Evolutionary conservation across 2,329 filamentous ascomycete species (phyloP).

Genomic region (Scytalidium lignicola): DNA sequence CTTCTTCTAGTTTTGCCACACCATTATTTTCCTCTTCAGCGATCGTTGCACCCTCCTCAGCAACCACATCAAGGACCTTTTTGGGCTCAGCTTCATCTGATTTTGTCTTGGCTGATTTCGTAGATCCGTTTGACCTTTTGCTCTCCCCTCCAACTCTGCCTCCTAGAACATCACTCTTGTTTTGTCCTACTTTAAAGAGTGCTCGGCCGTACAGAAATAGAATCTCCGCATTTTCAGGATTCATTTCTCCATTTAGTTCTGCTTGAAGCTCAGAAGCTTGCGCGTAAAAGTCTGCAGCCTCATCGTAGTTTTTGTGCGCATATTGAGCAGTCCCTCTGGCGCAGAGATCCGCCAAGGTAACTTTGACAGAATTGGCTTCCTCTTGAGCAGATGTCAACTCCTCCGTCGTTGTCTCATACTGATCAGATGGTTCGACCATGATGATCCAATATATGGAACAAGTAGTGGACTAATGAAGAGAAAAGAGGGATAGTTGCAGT

Average conservation of each 20-base stretch:
- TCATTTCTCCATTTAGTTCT: conserved; percentile 87
- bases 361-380: conserved; percentile 36
- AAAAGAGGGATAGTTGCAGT: no score
- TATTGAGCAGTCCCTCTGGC: conserved; percentile 81
- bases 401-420: conserved; percentile 7
- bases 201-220: conserved; percentile 92
- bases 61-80: conserved; percentile 27
- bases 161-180: conserved; percentile 90
- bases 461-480: no score
- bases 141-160: conserved; percentile 63
- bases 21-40: conserved; percentile 24
- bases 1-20: conserved; percentile 29
- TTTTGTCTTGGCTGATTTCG: conserved; percentile 28
- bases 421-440: conserved; percentile 25
- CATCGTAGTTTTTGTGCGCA: conserved; percentile 80
- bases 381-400: conserved; percentile 20
- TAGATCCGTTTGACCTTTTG: conserved; percentile 35
- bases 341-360: conserved; percentile 70
- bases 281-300: conserved; percentile 82
- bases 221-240: conserved; percentile 84
- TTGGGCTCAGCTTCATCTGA: conserved; percentile 29
- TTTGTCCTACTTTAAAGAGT: conserved; percentile 88
- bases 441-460: neutral
- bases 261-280: conserved; percentile 86
- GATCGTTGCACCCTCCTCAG: conserved; percentile 41